Base-by-base conservation (phyloP, 1,284 basidiomycete genomes). In the Heterobasidion parviporum region DNA sequence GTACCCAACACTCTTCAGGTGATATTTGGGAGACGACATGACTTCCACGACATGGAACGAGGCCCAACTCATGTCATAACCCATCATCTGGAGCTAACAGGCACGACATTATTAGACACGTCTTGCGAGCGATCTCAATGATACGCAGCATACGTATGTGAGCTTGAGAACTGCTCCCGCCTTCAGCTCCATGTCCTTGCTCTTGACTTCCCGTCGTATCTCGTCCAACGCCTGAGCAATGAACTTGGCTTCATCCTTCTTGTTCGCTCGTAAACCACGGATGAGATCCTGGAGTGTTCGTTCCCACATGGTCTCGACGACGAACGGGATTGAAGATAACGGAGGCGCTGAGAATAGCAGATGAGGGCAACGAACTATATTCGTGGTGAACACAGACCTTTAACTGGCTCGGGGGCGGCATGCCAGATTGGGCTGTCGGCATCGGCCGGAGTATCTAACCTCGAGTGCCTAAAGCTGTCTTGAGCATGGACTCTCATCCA, bases 31-130 rank as follows among this genome's bases (percentile, higher is more conserved):
- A 2, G 92, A 94, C 34, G 94, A 95, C 97, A 99, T 99, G 65
- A 96, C 92, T 67, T 99, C 97, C 12, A 99, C 87, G 56, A 99
- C 90, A 70, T 97, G 87, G 67, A 98, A 98, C 6, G 94, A 88
- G 36, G 88, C 89, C 87, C 89, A 94, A 62, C 78, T 80, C 87
- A 92, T 93, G 70, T 92, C 88, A 65, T 94, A 88, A 46, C 93
- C 93, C 14, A 96, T 72, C 94, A 96, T 96, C 65, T 95, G 92
- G 61, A 96, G 84, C 91, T 93, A 68, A 46, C 16, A 41, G 1
- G 10, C n/a, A 53, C 10, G 6, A 26, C 20, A 48, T 38, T 54
- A 43, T 55, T 57, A 15, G 57, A 54, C 48, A 48, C 50, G 35
- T 15, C 9, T n/a, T 36, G 10, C n/a, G 38, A n/a, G 34, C 14